These are phyloP conservation scores for Haplosporangium gracile DNA, from an alignment of 192 early-diverging fungal species.

Conservation along the genomic window DNA sequence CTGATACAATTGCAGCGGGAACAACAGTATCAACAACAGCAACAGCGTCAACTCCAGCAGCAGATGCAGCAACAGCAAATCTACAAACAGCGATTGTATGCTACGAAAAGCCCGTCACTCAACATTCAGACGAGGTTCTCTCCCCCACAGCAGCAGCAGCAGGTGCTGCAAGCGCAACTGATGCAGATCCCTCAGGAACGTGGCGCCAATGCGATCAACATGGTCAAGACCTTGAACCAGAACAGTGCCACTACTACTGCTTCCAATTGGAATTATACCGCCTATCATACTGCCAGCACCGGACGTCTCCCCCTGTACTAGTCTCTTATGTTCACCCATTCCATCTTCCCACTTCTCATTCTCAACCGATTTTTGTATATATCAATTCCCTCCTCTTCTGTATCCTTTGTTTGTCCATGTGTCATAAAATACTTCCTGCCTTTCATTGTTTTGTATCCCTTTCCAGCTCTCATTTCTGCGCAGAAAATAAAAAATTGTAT, in stretches of 20 bases:
- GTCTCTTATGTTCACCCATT: neutral
- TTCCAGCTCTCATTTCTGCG: no score
- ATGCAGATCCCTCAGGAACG: neutral
- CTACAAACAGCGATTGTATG: slow-evolving; percentile 11
- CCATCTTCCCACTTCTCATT: neutral
- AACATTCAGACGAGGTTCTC: neutral
- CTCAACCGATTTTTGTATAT: neutral
- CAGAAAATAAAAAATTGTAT: no score
- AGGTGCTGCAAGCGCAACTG: neutral
- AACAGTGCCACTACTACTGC: neutral
- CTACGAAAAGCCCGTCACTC: neutral
- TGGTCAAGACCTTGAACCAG: neutral
- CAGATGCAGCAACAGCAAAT: neutral
- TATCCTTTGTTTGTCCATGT: no score
- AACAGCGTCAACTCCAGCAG: neutral
- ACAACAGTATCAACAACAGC: slow-evolving; percentile 3
- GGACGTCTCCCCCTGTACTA: neutral
- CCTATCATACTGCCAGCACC: neutral
- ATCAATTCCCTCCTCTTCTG: no score
- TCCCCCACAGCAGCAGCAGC: neutral
- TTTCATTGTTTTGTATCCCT: no score
- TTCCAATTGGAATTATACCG: neutral
- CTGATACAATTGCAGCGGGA: slow-evolving; percentile 9
- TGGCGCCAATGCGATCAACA: neutral
- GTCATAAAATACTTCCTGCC: no score